These are phyloP conservation scores for Talaromyces sp. DNA, from an alignment of 2,329 filamentous ascomycete species.

Conservation along the genomic window DNA sequence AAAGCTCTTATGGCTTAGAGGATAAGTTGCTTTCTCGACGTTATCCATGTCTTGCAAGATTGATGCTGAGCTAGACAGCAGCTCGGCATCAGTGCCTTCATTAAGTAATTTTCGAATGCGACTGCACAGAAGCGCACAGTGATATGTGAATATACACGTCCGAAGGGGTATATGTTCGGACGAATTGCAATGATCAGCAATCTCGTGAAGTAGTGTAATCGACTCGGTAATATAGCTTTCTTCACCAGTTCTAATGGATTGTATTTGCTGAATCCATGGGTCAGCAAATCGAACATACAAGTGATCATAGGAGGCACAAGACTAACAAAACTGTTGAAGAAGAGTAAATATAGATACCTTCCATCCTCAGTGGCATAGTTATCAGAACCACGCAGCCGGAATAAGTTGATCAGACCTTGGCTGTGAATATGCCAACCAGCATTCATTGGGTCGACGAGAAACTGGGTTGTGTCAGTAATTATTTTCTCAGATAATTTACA, in stretches of 20 bases:
- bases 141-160: conserved; percentile 4
- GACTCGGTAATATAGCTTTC: conserved; percentile 7
- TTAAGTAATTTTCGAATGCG: background rate
- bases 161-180: conserved; percentile 6
- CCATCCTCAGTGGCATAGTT: conserved; percentile 3
- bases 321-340: conserved; percentile 11
- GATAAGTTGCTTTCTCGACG: conserved; percentile 5
- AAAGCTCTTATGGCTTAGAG: background rate
- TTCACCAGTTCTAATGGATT: background rate
- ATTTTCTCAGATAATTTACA: background rate
- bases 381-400: conserved; percentile 7
- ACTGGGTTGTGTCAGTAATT: background rate
- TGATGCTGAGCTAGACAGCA: background rate
- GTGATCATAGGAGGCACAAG: too few relatives aligned
- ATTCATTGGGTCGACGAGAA: background rate
- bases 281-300: background rate
- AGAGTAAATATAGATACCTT: background rate
- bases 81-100: background rate
- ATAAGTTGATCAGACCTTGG: conserved; percentile 3
- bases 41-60: conserved; percentile 8
- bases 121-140: conserved; percentile 7
- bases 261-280: background rate
- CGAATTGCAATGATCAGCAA: background rate
- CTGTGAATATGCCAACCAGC: conserved; percentile 7
- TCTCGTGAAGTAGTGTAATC: background rate